Evolutionary conservation across 2,329 filamentous ascomycete species (phyloP), one percentile per base, ranked within the genome.

Genomic region (Trichoderma polysporum): DNA sequence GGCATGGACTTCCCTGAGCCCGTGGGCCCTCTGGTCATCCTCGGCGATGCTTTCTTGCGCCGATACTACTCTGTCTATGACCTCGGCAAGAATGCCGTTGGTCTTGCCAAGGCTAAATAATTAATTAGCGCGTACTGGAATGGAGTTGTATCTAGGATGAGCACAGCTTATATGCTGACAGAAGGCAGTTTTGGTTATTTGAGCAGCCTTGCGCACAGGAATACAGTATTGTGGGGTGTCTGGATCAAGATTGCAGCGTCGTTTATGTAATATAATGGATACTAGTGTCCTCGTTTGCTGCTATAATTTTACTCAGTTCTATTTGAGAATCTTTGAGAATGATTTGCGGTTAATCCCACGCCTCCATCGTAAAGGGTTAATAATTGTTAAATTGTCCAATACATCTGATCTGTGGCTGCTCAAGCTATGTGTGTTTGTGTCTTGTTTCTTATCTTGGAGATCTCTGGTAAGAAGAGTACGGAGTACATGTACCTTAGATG

Each of bases 61-160:
- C 91, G 86, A 78, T 96, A 90, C 86, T 98, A 98, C 88, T 97
- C 93, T 71, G 91, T 99, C 77, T 99, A 99, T 79, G 93, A 99
- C 81, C 86, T 97, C 68, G 94, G 92, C 79, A 94, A 91, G 84
- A 86, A 90, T 77, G 90, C 91, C 66, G 93, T 99, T 70, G 94
- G 93, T 76, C 88, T 99, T 74, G 95, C 94, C 75, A 90, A 91
- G 82, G 86, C 94, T 72, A 95, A 93, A 83, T 80, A 79, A 77
- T 58, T 22, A 9, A 39, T 35, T 15, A 31, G 22, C 22, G 45
- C 25, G 31, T 15, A 22, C 17, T 50, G 63, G 37, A 54, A 35
- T 17, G 35, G 45, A 22, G n/a, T 17, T 45, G 53, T 49, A 41
- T 25, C 31, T 54, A 52, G 19, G 47, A 41, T 45, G 56, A 33